phyloP scores from a whole-genome alignment of 805 yeast species.

The Wickerhamomyces canadensis region DNA sequence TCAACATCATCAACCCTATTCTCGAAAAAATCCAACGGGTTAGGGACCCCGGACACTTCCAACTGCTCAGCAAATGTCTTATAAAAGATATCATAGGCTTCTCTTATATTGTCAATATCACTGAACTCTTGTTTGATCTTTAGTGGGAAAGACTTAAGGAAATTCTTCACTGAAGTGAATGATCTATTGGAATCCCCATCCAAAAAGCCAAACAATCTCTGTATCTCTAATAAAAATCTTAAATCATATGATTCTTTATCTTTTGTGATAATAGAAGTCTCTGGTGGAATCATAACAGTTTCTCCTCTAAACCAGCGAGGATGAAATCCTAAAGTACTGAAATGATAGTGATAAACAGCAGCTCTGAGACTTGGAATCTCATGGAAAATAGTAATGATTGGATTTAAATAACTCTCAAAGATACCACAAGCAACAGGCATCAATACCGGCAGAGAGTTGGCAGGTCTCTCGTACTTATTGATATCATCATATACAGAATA shows the following conservation, averaged over 20 bases:
- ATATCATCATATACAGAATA: slow-evolving; percentile 29
- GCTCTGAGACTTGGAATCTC: slow-evolving; percentile 30
- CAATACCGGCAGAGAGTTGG: slow-evolving; percentile 26
- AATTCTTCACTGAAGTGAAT: slow-evolving; percentile 32
- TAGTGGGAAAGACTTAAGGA: slow-evolving; percentile 27
- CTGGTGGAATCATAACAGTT: slow-evolving; percentile 5
- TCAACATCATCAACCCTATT: slow-evolving; percentile 4
- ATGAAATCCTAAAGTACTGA: slow-evolving; percentile 29
- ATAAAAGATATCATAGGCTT: slow-evolving; percentile 18
- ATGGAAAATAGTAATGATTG: slow-evolving; percentile 35
- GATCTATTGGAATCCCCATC: slow-evolving; percentile 30
- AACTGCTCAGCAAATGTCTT: slow-evolving; percentile 9
- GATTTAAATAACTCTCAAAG: slow-evolving; percentile 36
- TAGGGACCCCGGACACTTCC: slow-evolving; percentile 1
- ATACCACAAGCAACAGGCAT: slow-evolving; percentile 29
- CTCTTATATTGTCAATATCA: slow-evolving; percentile 12
- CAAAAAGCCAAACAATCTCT: slow-evolving; percentile 33
- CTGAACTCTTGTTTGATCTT: slow-evolving; percentile 9
- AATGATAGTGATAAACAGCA: slow-evolving; percentile 26
- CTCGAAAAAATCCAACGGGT: slow-evolving; percentile 5
- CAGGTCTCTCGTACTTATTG: slow-evolving; percentile 19
- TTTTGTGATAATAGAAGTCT: slow-evolving; percentile 4
- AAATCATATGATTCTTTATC: slow-evolving; percentile 23
- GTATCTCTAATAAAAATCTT: slow-evolving; percentile 31
- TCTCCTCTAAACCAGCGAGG: slow-evolving; percentile 36